A percentile compares a stretch with the other conserved stretches of the same genome.
These are phyloP conservation scores for Scedosporium aurantiacum DNA, from an alignment of 2,329 filamentous ascomycete species.

Conservation along the genomic window DNA sequence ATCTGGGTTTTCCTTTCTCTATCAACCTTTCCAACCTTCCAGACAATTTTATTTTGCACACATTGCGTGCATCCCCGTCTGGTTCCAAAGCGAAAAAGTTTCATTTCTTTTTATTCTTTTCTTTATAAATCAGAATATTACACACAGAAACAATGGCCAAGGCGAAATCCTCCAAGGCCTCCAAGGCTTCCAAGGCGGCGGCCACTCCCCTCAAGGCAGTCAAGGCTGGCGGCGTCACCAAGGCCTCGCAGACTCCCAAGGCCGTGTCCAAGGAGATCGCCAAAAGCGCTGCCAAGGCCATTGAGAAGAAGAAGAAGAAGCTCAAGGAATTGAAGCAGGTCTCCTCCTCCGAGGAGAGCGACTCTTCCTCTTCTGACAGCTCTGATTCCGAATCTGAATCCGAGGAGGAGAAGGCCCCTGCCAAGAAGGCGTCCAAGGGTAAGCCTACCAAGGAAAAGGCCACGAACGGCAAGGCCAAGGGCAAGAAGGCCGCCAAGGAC, in stretches of 20 bases:
- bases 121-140: conserved; percentile 10
- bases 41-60: conserved; percentile 10
- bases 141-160: conserved; percentile 49
- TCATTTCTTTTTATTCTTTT: conserved; percentile 10
- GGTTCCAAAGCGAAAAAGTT: conserved; percentile 8
- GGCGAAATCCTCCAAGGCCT: conserved; percentile 49
- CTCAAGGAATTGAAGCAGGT: conserved; percentile 31
- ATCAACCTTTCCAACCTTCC: conserved; percentile 11
- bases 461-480: conserved; percentile 10
- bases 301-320: conserved; percentile 30
- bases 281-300: conserved; percentile 46
- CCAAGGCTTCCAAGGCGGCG: conserved; percentile 45
- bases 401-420: conserved; percentile 20
- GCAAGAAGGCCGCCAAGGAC: conserved; percentile 15
- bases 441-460: conserved; percentile 19
- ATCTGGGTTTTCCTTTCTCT: conserved; percentile 8
- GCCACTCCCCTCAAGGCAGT: conserved; percentile 33
- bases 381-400: conserved; percentile 22
- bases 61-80: not conserved
- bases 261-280: conserved; percentile 56
- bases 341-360: conserved; percentile 16
- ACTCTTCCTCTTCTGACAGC: conserved; percentile 23
- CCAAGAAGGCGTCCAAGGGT: conserved; percentile 25
- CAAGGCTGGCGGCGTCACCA: conserved; percentile 58
- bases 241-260: conserved; percentile 54